Conservation (phyloP, 2,329 filamentous ascomycete genomes). For the Colletotrichum sp. region DNA sequence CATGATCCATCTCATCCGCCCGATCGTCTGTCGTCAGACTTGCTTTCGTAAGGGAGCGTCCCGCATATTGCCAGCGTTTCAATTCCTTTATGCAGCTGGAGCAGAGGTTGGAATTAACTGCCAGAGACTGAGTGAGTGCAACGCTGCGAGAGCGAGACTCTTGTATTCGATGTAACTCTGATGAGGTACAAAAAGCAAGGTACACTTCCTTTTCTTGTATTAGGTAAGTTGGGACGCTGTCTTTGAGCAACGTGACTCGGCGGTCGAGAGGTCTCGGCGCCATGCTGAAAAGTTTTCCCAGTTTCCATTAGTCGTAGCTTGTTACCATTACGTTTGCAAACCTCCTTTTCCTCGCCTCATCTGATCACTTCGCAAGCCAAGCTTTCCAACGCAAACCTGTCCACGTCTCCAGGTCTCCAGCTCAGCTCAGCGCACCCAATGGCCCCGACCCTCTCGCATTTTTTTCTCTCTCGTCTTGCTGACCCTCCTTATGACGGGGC, state of each 20-base stretch:
- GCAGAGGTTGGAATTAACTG: neutral
- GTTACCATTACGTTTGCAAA: constrained; percentile 33
- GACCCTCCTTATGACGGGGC: neutral
- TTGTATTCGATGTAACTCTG: neutral
- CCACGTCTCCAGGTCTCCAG: neutral
- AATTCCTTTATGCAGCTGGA: neutral
- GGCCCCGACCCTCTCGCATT: neutral
- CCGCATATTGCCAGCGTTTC: neutral
- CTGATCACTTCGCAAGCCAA: constrained; percentile 12
- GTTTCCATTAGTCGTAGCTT: constrained; percentile 19
- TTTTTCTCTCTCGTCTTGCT: neutral
- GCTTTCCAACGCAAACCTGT: neutral
- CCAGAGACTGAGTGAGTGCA: neutral
- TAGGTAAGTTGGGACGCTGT: neutral
- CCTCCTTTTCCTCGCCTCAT: constrained; percentile 19
- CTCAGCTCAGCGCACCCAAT: neutral
- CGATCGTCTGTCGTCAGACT: neutral
- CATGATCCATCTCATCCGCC: neutral
- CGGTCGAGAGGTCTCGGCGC: constrained; percentile 5
- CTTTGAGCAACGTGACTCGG: constrained; percentile 1
- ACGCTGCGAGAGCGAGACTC: neutral
- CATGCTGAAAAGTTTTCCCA: constrained; percentile 12
- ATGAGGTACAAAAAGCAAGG: neutral
- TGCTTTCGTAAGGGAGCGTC: neutral
- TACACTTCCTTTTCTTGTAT: neutral